Percentiles rank a stretch among this genome's conserved stretches.
Evolutionary conservation across 2,329 filamentous ascomycete species (phyloP).

Genomic region (Lasiodiplodia citricola): DNA sequence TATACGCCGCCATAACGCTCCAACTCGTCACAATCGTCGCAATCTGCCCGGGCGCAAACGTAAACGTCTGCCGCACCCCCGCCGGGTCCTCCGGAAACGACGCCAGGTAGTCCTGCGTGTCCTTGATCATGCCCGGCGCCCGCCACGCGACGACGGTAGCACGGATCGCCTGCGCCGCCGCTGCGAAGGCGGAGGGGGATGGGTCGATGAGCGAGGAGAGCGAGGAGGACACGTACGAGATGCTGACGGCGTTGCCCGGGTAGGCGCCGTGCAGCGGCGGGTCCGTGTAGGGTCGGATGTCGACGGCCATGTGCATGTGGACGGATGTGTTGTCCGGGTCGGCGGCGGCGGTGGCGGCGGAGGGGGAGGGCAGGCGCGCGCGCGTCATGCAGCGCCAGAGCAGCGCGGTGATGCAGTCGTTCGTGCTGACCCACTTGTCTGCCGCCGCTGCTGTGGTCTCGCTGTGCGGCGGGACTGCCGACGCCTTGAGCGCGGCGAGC

Average conservation of each 20-base stretch:
- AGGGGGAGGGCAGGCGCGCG: neutral
- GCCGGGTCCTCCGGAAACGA: conserved; percentile 30
- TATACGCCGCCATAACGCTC: conserved; percentile 34
- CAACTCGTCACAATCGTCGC: conserved; percentile 35
- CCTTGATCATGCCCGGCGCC: conserved; percentile 29
- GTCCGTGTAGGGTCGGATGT: too few species aligned
- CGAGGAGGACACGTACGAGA: too few species aligned
- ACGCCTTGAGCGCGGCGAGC: conserved; percentile 31
- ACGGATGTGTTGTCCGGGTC: too few species aligned
- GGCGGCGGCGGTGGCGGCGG: too few species aligned
- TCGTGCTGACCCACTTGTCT: neutral
- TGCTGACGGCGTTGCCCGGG: too few species aligned
- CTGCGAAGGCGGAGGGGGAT: too few species aligned
- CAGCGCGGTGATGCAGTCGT: neutral
- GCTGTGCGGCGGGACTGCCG: neutral
- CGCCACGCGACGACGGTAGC: conserved; percentile 32
- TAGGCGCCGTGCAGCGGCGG: too few species aligned
- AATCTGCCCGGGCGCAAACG: conserved; percentile 34
- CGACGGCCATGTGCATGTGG: too few species aligned
- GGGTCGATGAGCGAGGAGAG: too few species aligned
- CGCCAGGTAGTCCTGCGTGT: conserved; percentile 33
- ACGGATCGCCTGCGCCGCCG: neutral
- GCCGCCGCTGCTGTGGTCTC: too few species aligned
- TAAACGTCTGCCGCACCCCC: conserved; percentile 31
- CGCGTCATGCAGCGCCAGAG: neutral